phyloP scores from a whole-genome alignment of 805 yeast species.

The Brettanomyces anomalus region DNA sequence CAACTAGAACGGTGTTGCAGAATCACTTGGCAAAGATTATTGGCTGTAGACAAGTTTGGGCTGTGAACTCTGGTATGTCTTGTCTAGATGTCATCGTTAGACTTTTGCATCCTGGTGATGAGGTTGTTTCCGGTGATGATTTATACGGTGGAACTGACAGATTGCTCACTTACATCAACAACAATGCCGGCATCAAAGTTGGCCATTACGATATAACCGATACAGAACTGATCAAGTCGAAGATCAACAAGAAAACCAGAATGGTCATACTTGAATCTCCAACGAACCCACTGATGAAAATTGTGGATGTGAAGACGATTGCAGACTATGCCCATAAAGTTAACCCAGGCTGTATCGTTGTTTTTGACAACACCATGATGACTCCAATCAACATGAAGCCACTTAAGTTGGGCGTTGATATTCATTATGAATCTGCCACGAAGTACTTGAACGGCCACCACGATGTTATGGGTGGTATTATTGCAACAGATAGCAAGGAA shows the following conservation, averaged over 20 bases:
- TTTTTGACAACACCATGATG: slow-evolving; percentile 96
- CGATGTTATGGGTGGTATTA: slow-evolving; percentile 92
- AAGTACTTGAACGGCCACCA: slow-evolving; percentile 92
- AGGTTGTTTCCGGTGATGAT: slow-evolving; percentile 91
- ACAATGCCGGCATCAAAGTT: slow-evolving; percentile 55
- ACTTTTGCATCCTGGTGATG: slow-evolving; percentile 71
- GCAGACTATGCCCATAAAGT: slow-evolving; percentile 55
- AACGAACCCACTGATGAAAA: slow-evolving; percentile 86
- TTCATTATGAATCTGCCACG: slow-evolving; percentile 90
- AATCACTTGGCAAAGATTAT: slow-evolving; percentile 69
- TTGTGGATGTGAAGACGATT: slow-evolving; percentile 68
- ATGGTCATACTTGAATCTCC: slow-evolving; percentile 86
- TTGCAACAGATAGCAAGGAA: slow-evolving; percentile 57
- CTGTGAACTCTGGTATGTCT: slow-evolving; percentile 90
- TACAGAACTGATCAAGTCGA: slow-evolving; percentile 47
- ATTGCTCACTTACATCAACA: slow-evolving; percentile 61
- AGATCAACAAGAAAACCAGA: slow-evolving; percentile 49
- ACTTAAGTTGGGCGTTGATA: slow-evolving; percentile 77
- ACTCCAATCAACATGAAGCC: slow-evolving; percentile 84
- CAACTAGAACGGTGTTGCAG: slow-evolving; percentile 78
- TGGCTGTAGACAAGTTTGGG: slow-evolving; percentile 68
- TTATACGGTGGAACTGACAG: slow-evolving; percentile 92
- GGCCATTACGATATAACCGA: slow-evolving; percentile 78
- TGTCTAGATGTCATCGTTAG: slow-evolving; percentile 72
- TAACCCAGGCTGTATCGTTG: slow-evolving; percentile 63